Evolutionary conservation across 2,329 filamentous ascomycete species (phyloP).

Genomic region (Clonostachys chloroleuca): DNA sequence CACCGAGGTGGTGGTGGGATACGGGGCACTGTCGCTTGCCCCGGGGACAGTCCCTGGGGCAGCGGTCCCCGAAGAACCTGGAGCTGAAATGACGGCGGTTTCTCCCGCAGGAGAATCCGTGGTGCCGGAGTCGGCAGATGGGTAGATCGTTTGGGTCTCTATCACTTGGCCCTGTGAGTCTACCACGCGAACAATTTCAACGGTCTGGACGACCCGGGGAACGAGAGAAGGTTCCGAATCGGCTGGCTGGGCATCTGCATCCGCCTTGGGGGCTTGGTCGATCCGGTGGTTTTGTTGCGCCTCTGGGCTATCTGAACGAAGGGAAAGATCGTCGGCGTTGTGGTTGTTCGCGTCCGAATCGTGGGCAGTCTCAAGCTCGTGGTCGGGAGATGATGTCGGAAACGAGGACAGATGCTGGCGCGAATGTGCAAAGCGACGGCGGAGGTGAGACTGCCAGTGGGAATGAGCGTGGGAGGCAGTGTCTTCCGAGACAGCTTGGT

Average conservation of each 20-base stretch:
- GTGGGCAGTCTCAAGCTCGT: not conserved
- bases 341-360: not conserved
- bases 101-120: constrained; percentile 26
- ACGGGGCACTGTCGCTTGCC: constrained; percentile 12
- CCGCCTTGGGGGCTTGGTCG: constrained; percentile 1
- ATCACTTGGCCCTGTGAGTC: constrained; percentile 41
- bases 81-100: constrained; percentile 24
- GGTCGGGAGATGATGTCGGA: not conserved
- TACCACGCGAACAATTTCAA: constrained; percentile 49
- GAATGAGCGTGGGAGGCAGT: constrained; percentile 7
- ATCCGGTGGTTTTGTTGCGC: not conserved
- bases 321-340: not conserved
- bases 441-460: constrained; percentile 14
- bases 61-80: constrained; percentile 11
- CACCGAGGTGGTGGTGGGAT: constrained; percentile 1
- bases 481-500: not conserved
- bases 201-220: constrained; percentile 45
- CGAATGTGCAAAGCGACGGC: constrained; percentile 6
- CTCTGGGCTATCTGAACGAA: not conserved
- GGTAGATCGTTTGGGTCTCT: constrained; percentile 34
- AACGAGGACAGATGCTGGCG: not conserved
- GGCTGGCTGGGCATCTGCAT: constrained; percentile 1
- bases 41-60: constrained; percentile 13
- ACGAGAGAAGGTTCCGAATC: constrained; percentile 17
- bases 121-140: constrained; percentile 29